phyloP scores from a whole-genome alignment of 352 stramenopile species.

The Globisporangium spinosum region DNA sequence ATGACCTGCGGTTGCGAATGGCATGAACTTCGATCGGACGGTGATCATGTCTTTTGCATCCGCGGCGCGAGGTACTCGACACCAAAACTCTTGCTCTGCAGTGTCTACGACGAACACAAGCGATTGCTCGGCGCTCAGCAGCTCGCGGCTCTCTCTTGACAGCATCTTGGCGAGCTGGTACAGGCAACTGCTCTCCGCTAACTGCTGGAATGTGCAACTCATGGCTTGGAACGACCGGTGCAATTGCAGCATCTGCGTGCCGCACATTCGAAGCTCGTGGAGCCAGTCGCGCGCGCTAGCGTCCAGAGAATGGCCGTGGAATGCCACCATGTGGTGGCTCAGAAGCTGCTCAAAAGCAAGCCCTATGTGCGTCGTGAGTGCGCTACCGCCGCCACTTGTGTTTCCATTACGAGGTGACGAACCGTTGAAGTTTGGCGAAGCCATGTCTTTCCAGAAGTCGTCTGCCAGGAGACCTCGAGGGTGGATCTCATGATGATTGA shows the following conservation, averaged over 20 bases:
- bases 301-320: constrained; percentile 51
- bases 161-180: constrained; percentile 61
- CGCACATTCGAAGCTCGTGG: constrained; percentile 46
- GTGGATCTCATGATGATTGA: neutral
- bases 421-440: constrained; percentile 21
- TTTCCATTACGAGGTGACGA: neutral
- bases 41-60: constrained; percentile 28
- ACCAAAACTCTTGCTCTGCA: constrained; percentile 77
- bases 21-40: constrained; percentile 39
- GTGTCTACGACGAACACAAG: constrained; percentile 70
- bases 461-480: constrained; percentile 32
- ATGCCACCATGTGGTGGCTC: constrained; percentile 42
- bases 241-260: constrained; percentile 48
- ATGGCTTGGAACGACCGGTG: constrained; percentile 64
- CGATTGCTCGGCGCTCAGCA: constrained; percentile 58
- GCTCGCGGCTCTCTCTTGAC: constrained; percentile 36
- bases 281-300: constrained; percentile 60
- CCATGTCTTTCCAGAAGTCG: constrained; percentile 48
- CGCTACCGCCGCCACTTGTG: neutral
- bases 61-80: constrained; percentile 35
- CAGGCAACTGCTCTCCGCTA: constrained; percentile 50
- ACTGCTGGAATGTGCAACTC: constrained; percentile 42
- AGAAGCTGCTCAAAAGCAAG: constrained; percentile 59
- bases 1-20: constrained; percentile 17
- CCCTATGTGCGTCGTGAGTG: constrained; percentile 51